Evolutionary conservation across 495 filamentous ascomycete genomes (phyloP).

Genomic region (Hypoxylon lienhwacheense): DNA sequence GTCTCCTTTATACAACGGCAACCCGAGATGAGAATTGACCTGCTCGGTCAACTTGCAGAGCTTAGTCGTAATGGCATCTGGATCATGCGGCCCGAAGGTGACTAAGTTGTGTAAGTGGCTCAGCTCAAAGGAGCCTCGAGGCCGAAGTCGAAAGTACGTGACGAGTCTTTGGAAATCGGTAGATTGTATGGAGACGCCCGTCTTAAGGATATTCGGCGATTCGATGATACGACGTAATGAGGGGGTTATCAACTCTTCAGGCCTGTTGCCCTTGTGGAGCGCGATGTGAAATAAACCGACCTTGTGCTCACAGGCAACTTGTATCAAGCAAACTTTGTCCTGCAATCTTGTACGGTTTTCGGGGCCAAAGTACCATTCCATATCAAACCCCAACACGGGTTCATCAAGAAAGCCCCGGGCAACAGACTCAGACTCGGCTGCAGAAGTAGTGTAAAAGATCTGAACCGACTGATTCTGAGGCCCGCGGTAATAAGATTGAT

Average conservation of each 20-base stretch:
- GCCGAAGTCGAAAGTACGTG: constrained; percentile 58
- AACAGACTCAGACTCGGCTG: constrained; percentile 41
- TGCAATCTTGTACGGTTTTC: constrained; percentile 47
- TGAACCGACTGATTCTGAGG: background rate
- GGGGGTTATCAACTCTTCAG: constrained; percentile 61
- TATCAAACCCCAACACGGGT: constrained; percentile 69
- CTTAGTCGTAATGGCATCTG: constrained; percentile 54
- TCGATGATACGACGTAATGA: constrained; percentile 64
- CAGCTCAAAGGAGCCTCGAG: constrained; percentile 66
- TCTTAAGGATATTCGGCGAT: constrained; percentile 61
- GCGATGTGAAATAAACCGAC: constrained; percentile 72
- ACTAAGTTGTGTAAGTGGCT: constrained; percentile 69
- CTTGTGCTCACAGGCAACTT: constrained; percentile 67
- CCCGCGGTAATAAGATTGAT: constrained; percentile 7
- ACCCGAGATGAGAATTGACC: constrained; percentile 62
- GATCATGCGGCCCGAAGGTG: constrained; percentile 51
- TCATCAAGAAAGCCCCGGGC: constrained; percentile 62
- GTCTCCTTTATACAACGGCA: constrained; percentile 64
- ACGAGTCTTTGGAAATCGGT: constrained; percentile 66
- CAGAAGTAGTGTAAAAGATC: constrained; percentile 22
- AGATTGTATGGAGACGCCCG: constrained; percentile 63
- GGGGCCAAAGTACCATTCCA: constrained; percentile 67
- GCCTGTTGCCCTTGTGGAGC: constrained; percentile 48
- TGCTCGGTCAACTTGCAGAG: constrained; percentile 60
- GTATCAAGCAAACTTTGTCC: constrained; percentile 66